Evolutionary conservation across 306 rosid genomes (phyloP), one percentile per base, ranked within the genome.

Genomic region (Inga leiocalycina): DNA sequence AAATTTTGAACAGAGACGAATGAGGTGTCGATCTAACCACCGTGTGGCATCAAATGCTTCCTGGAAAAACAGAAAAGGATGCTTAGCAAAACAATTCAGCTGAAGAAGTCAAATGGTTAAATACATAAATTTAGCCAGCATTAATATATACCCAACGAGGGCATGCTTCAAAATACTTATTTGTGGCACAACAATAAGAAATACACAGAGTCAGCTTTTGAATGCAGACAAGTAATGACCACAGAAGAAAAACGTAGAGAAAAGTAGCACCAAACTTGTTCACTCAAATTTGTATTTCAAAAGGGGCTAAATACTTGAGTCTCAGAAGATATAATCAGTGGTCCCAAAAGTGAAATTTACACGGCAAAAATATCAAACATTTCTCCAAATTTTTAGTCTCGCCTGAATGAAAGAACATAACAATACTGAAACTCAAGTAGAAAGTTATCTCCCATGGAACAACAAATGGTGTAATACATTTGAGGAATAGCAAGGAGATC

Each of bases 11-110:
- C 99, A 96, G 72, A 96, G 93, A 44, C 98, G 99, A 86, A 96
- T 96, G 64, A 96, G 95, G 82, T 90, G 86, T 78, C 99, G 88
- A 87, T 96, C 99, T 91, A 96, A 88, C 99, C 99, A 96, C 80
- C 99, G 85, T 51, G 97, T 93, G 22, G 97, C 98, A 85, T 96
- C 99, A 85, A 96, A 96, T 48, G 94, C 87, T 74, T 96, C 99
- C 99, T 96, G 91, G 66, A 80, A 82, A 84, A 83, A 83, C 65
- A 39, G 62, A 78, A 86, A 30, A 12, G 46, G 30, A 88, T 78
- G 68, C 75, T 82, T 72, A 83, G 68, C 27, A 14, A 52, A 51
- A 54, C 49, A 65, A 59, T 46, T 71, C 46, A 19, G 78, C 46
- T 76, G 57, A 13, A 79, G 24, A 34, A 41, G 19, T 34, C 22